Conservation (phyloP, 176 grass and related monocot species). For the Aegilops speltoides region DNA sequence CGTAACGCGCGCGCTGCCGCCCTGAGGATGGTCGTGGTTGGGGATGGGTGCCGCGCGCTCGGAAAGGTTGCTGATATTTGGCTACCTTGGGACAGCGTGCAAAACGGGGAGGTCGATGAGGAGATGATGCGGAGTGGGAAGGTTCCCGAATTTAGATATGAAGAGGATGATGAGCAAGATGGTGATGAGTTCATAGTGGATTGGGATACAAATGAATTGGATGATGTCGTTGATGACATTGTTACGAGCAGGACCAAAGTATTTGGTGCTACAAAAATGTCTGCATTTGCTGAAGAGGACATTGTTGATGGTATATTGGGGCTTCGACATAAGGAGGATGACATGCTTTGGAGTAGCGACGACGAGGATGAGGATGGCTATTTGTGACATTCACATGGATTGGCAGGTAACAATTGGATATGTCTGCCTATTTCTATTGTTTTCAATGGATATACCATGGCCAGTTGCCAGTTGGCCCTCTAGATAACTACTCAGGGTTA, state of each 20-base stretch:
- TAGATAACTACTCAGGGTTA: conserved; percentile 4
- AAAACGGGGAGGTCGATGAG: conserved; percentile 75
- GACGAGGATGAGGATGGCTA: conserved; percentile 57
- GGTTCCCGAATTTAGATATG: conserved; percentile 3
- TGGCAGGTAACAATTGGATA: conserved; percentile 15
- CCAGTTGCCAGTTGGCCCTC: not conserved
- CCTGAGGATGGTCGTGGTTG: conserved; percentile 73
- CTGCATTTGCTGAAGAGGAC: conserved; percentile 58
- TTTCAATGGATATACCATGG: not conserved
- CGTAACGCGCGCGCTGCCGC: conserved; percentile 64
- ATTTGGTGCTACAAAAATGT: conserved; percentile 30
- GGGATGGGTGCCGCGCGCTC: conserved; percentile 59
- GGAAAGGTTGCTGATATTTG: conserved; percentile 71
- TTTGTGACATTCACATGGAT: conserved; percentile 33
- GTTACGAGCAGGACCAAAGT: conserved; percentile 35
- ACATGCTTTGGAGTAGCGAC: conserved; percentile 49
- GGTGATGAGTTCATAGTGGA: conserved; percentile 29
- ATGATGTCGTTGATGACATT: conserved; percentile 51
- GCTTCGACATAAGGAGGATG: not conserved
- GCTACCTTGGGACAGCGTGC: conserved; percentile 77
- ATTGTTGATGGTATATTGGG: conserved; percentile 45
- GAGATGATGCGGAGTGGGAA: conserved; percentile 46
- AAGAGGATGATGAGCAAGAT: conserved; percentile 28
- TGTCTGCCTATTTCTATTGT: not conserved
- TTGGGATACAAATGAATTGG: conserved; percentile 40